Evolutionary conservation across 495 filamentous ascomycete genomes (phyloP), one percentile per base, ranked within the genome.

Genomic region (Talaromyces borbonicus): DNA sequence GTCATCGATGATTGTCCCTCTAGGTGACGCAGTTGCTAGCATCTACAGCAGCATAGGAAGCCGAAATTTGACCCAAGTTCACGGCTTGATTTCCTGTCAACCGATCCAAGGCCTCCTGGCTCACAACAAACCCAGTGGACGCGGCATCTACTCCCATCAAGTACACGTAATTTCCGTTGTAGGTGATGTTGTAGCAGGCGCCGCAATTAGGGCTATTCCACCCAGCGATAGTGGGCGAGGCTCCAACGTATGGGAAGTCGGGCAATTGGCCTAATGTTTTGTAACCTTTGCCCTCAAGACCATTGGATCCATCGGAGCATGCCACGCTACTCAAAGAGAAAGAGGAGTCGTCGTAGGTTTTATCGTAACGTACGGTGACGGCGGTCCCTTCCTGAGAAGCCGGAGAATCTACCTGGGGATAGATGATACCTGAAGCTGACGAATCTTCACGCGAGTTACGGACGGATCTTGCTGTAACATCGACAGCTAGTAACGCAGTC

Each of bases 101-200:
- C 1, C 58, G 52, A 59, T 89, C 70, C 78, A 90, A 73, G 18
- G 81, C 85, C 23, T 53, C 48, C 38, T 79, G 58, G 3, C 70
- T 80, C 41, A 90, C 72, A 59, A 84, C 83, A 67, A 84, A 78
- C 2, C 80, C 82, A 16, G 48, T 15, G 0, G 51, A 65, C 8
- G 77, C 69, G 43, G 78, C 66, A 63, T 90, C 85, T 48, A 90
- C 68, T 19, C 77, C 85, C 8, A 78, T 65, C 7, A 90, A 61
- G 54, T 79, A 72, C 63, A 90, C 72, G 15, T 69, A 79, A 45
- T 68, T 62, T 52, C 74, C 71, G 18, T 68, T 59, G 59, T 75
- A 90, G 11, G 66, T 71, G 37, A 86, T 61, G 36, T 61, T 43
- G 65, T 79, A 90, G 72, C 85, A 90, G 8, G 74, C 75, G 45